These are phyloP conservation scores for Nigrospora sphaerica DNA, from an alignment of 2,329 filamentous ascomycete species.

Conservation along the genomic window DNA sequence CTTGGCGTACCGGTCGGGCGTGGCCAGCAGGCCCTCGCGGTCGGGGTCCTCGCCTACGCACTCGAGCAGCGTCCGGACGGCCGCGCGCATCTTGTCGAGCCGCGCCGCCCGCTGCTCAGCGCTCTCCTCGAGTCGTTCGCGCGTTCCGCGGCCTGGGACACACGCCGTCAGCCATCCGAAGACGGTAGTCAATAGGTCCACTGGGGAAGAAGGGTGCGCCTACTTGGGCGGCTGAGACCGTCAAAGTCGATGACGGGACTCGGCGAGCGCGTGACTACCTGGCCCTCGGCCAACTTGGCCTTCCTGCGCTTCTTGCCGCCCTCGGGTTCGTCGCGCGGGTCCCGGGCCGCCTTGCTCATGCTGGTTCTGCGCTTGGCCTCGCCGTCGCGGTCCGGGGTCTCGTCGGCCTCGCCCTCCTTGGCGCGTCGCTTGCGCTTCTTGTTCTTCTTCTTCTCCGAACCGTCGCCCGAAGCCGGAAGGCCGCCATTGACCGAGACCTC, in stretches of 20 bases:
- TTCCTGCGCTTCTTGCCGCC: constrained; percentile 29
- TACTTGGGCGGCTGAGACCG: constrained; percentile 53
- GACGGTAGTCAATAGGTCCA: not conserved
- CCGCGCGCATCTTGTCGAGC: constrained; percentile 51
- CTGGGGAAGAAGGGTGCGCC: constrained; percentile 10
- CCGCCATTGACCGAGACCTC: constrained; percentile 22
- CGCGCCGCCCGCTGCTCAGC: constrained; percentile 42
- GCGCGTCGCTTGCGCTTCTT: constrained; percentile 17
- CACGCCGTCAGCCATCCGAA: constrained; percentile 9
- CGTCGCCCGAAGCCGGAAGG: constrained; percentile 8
- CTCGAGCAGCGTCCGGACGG: constrained; percentile 60
- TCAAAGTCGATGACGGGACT: constrained; percentile 56
- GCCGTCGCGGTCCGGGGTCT: not conserved
- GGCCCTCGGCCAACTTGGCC: constrained; percentile 18
- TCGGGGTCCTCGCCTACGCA: constrained; percentile 63
- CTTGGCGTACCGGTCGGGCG: constrained; percentile 84
- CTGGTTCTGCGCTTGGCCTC: constrained; percentile 39
- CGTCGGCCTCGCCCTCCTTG: constrained; percentile 22
- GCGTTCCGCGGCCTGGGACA: constrained; percentile 51
- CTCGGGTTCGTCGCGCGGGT: constrained; percentile 48
- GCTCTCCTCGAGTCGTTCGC: constrained; percentile 52
- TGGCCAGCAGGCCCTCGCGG: constrained; percentile 57
- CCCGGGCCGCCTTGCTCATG: constrained; percentile 54
- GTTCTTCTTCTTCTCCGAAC: constrained; percentile 23
- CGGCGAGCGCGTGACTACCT: constrained; percentile 33